Conservation (phyloP, 2,329 filamentous ascomycete species). For the Stachybotrys elegans region DNA sequence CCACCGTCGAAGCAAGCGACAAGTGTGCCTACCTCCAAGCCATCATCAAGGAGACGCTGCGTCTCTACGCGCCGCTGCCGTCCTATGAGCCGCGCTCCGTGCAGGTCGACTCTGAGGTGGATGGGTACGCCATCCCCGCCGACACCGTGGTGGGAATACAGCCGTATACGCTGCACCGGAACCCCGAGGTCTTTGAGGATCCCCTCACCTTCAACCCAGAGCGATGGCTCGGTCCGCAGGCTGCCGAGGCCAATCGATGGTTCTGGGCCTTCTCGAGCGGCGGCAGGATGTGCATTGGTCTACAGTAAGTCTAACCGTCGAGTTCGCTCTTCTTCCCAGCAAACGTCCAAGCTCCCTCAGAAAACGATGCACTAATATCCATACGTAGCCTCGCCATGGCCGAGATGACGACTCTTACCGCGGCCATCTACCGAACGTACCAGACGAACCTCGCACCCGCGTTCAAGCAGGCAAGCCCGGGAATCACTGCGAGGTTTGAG, state of each 20-base stretch:
- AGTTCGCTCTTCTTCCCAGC: not conserved
- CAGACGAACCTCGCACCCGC: conserved; percentile 10
- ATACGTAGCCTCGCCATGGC: conserved; percentile 13
- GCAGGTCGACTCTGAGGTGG: conserved; percentile 9
- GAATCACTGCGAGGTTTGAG: conserved; percentile 15
- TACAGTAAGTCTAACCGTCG: conserved; percentile 13
- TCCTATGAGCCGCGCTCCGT: conserved; percentile 42
- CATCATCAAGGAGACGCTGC: conserved; percentile 44
- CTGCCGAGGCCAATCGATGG: conserved; percentile 14
- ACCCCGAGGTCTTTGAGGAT: conserved; percentile 16
- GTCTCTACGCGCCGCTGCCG: conserved; percentile 46
- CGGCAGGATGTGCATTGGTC: conserved; percentile 17
- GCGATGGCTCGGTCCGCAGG: conserved; percentile 16
- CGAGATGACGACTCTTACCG: conserved; percentile 14
- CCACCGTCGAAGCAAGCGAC: conserved; percentile 28
- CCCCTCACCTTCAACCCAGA: conserved; percentile 19
- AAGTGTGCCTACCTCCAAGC: conserved; percentile 39
- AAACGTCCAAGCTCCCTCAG: not conserved
- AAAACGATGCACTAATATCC: no score
- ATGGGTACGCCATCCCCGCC: conserved; percentile 17
- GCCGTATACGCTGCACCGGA: conserved; percentile 19
- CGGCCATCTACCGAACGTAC: conserved; percentile 13
- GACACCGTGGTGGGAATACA: conserved; percentile 20
- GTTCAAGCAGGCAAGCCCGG: conserved; percentile 9
- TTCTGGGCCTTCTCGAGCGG: conserved; percentile 19